Percentiles rank a stretch among this genome's conserved stretches.
phyloP scores from a whole-genome alignment of 2,329 filamentous ascomycete species.

The Penicillium sp. region DNA sequence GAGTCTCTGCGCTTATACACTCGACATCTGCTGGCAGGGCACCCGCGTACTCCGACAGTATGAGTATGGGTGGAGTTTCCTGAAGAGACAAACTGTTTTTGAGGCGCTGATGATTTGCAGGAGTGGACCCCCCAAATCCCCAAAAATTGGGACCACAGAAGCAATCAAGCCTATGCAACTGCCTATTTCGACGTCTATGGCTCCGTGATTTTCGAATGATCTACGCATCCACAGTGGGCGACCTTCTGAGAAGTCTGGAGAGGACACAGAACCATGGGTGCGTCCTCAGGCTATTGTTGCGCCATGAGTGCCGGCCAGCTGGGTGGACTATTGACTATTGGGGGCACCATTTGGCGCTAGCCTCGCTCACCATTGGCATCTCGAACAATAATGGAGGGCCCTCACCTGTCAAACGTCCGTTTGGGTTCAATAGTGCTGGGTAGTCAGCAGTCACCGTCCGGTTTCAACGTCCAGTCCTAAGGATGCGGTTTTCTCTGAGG shows the following conservation, averaged over 20 bases:
- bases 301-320: neutral
- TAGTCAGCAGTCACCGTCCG: neutral
- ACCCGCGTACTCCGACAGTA: neutral
- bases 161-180: neutral
- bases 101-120: constrained; percentile 7
- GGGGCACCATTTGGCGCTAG: constrained; percentile 20
- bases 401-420: constrained; percentile 23
- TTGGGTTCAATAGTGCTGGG: constrained; percentile 21
- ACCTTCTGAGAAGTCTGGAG: neutral
- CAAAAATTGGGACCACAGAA: neutral
- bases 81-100: neutral
- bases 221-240: neutral
- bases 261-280: constrained; percentile 18
- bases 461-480: neutral
- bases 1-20: neutral
- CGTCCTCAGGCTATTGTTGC: constrained; percentile 14
- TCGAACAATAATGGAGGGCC: constrained; percentile 1
- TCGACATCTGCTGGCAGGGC: neutral
- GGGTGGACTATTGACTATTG: constrained; percentile 30
- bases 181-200: neutral
- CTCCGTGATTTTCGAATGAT: constrained; percentile 7
- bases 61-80: neutral
- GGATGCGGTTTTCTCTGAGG: neutral
- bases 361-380: constrained; percentile 16
- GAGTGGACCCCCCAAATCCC: neutral